Conservation (phyloP, 192 early-diverging fungal species). For the Rhizophlyctis rosea region DNA sequence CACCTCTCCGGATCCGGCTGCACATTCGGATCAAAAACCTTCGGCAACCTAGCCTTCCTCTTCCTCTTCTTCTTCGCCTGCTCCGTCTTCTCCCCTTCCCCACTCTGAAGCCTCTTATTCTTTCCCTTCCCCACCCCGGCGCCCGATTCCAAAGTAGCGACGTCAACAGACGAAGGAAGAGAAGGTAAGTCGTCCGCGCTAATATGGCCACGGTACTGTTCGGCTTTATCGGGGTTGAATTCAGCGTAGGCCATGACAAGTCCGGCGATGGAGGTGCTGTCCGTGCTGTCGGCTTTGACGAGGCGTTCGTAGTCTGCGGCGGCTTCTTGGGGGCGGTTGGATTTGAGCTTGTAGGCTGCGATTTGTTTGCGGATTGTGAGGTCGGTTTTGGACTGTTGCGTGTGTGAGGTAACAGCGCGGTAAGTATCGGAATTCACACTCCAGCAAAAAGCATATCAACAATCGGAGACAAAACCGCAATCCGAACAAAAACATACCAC, state of each 20-base stretch:
- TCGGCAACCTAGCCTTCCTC: slow-evolving; percentile 54
- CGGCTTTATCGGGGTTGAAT: slow-evolving; percentile 55
- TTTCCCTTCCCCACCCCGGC: slow-evolving; percentile 57
- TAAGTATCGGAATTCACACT: too few relatives aligned
- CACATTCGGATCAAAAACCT: slow-evolving; percentile 48
- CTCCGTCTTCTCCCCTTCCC: slow-evolving; percentile 9
- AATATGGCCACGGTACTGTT: slow-evolving; percentile 58
- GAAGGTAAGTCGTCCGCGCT: slow-evolving; percentile 37
- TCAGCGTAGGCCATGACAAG: slow-evolving; percentile 65
- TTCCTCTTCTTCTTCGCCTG: slow-evolving; percentile 53
- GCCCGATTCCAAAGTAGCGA: neutral
- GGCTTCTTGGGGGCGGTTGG: slow-evolving; percentile 56
- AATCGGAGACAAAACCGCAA: too few relatives aligned
- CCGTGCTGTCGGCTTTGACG: slow-evolving; percentile 62
- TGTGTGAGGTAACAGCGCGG: slow-evolving; percentile 13
- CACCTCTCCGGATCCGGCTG: slow-evolving; percentile 70
- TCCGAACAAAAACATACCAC: slow-evolving; percentile 5
- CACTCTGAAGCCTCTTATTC: neutral
- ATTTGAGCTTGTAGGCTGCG: slow-evolving; percentile 65
- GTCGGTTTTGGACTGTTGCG: slow-evolving; percentile 22
- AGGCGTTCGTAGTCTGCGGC: slow-evolving; percentile 67
- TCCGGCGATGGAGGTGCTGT: slow-evolving; percentile 62
- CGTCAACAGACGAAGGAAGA: slow-evolving; percentile 3
- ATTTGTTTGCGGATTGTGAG: slow-evolving; percentile 57
- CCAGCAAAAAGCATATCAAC: too few relatives aligned